Conservation (phyloP, 108 stramenopile species). For the Skeletonema menzelii region DNA sequence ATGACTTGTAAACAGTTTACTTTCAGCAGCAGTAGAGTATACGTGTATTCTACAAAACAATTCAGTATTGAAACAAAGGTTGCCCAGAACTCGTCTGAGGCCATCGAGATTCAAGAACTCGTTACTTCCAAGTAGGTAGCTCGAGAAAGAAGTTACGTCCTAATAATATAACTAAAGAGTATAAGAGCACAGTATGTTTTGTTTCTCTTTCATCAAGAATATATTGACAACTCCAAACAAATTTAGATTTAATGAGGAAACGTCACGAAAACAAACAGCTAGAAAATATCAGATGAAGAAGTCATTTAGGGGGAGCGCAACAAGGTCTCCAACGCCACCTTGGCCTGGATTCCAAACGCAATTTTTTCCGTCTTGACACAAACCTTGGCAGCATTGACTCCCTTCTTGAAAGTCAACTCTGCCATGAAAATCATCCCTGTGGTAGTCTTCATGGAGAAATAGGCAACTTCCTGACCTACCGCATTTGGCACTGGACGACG, state of each 20-base stretch:
- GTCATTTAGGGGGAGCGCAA: constrained; percentile 43
- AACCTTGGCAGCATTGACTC: constrained; percentile 90
- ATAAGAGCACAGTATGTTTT: not conserved
- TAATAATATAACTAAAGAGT: not conserved
- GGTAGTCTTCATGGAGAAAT: constrained; percentile 83
- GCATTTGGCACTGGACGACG: constrained; percentile 90
- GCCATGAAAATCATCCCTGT: constrained; percentile 83
- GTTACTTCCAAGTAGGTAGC: not conserved
- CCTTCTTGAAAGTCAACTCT: constrained; percentile 94
- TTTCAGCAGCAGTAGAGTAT: not conserved
- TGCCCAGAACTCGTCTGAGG: not conserved
- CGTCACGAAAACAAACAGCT: not conserved
- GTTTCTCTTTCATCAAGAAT: not conserved
- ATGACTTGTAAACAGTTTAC: constrained; percentile 4
- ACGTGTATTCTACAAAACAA: not conserved
- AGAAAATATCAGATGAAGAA: not conserved
- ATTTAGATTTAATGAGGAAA: not conserved
- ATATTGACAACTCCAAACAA: not conserved
- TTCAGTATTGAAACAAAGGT: not conserved
- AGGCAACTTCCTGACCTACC: constrained; percentile 92
- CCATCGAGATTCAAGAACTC: not conserved
- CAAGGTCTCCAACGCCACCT: constrained; percentile 77
- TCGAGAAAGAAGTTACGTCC: not conserved
- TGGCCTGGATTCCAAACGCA: constrained; percentile 73
- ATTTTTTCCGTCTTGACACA: constrained; percentile 86